Base-by-base conservation (phyloP, 768 basidiomycete genomes). In the Leccinellum rugosiceps region DNA sequence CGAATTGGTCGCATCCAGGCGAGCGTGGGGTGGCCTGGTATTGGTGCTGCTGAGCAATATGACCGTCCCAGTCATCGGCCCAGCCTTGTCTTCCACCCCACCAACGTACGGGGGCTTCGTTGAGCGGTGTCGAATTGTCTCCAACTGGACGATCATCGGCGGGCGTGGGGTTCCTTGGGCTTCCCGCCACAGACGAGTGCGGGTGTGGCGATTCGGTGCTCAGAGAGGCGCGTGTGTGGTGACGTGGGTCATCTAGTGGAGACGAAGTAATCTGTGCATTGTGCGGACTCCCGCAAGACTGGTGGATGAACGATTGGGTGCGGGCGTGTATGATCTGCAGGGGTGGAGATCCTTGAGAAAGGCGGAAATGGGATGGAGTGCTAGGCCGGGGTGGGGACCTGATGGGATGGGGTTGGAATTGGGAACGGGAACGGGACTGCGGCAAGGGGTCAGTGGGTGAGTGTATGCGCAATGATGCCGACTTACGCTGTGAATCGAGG, bases 91-190 rank as follows among this genome's bases (percentile, higher is more conserved):
- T 48, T 48, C 63, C 61, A 15, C 64, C 61, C 61, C 64, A 63
- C 64, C 65, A 68, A 19, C 55, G 60, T 31, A 53, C n/a, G 6
- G 65, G 61, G 7, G 58, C 58, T 46, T 57, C 60, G n/a, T 66
- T 58, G 41, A 65, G 43, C 49, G 65, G 62, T 0, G 63, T 60
- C 21, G 56, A 58, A 4, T 54, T 31, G 2, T 56, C 58, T 10
- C 8, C 45, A 46, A 46, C 23, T 14, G 1, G 4, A 4, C 6
- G 15, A 25, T 14, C 21, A 15, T 31, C 35, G 4, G n/a, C 15
- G 6, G 26, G 31, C 0, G 30, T 23, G 13, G 53, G 55, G 26
- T 46, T 54, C 2, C 23, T 14, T 46, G 45, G 14, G 23, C 45
- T 43, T 0, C 14, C 41, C 11, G 14, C n/a, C 15, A 13, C 17